These are phyloP conservation scores for Capsicum baccatum DNA, from an alignment of 257 asterid genomes.

Conservation along the genomic window DNA sequence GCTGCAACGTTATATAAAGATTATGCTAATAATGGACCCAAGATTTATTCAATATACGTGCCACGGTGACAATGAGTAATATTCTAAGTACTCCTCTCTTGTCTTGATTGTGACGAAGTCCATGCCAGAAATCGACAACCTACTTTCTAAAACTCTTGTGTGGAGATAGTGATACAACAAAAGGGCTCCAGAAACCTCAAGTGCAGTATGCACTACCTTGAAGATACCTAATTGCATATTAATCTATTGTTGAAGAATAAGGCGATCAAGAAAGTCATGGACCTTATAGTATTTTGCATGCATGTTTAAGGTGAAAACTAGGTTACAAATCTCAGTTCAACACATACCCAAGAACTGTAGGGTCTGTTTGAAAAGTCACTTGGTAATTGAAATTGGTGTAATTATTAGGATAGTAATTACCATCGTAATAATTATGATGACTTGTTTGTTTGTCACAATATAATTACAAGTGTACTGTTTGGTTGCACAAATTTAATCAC, in stretches of 20 bases:
- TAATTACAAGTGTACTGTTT: too few relatives aligned
- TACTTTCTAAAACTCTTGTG: not conserved
- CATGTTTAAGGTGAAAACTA: not conserved
- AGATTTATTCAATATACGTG: not conserved
- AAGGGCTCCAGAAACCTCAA: not conserved
- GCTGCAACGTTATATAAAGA: constrained; percentile 48
- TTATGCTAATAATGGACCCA: not conserved
- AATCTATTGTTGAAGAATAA: not conserved
- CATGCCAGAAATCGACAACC: not conserved
- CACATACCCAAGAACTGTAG: too few relatives aligned
- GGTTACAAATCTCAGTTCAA: too few relatives aligned
- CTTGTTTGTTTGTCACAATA: too few relatives aligned
- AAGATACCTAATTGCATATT: not conserved
- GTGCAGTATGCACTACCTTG: not conserved
- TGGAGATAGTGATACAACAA: not conserved
- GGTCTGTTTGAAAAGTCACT: too few relatives aligned
- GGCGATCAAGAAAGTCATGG: constrained; percentile 1
- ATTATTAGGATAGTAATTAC: too few relatives aligned
- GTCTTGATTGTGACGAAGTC: not conserved
- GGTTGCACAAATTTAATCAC: too few relatives aligned
- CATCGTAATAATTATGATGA: too few relatives aligned
- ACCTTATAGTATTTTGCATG: not conserved
- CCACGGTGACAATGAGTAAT: not conserved
- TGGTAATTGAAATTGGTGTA: too few relatives aligned
- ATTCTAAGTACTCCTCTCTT: not conserved